These are phyloP conservation scores for Jimgerdemannia lactiflua DNA, from an alignment of 192 early-diverging fungal genomes.

Conservation along the genomic window DNA sequence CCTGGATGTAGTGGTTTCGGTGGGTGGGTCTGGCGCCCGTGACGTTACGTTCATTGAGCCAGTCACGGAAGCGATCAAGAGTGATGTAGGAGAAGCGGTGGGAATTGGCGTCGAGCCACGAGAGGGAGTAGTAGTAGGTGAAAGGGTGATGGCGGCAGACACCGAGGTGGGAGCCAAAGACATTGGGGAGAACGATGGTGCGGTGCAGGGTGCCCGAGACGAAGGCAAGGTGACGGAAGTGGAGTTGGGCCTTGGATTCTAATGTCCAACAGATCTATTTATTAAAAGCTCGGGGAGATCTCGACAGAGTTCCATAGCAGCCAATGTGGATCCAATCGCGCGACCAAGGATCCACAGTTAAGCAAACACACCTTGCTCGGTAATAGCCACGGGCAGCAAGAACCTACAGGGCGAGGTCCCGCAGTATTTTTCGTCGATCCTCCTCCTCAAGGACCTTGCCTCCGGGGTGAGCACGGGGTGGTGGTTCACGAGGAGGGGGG, in stretches of 20 bases:
- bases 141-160: slow-evolving; percentile 28
- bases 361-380: slow-evolving; percentile 30
- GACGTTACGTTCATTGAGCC: slow-evolving; percentile 18
- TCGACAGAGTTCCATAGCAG: too few relatives aligned
- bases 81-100: slow-evolving; percentile 29
- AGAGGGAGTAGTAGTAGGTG: slow-evolving; percentile 30
- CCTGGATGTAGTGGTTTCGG: slow-evolving; percentile 23
- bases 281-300: too few relatives aligned
- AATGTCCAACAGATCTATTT: not conserved
- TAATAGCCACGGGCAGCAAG: slow-evolving; percentile 30
- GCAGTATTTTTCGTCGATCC: slow-evolving; percentile 25
- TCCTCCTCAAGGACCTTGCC: not conserved
- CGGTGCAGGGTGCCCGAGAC: slow-evolving; percentile 25
- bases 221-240: slow-evolving; percentile 33
- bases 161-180: slow-evolving; percentile 30
- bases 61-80: slow-evolving; percentile 20
- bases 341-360: not conserved
- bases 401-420: slow-evolving; percentile 24
- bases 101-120: slow-evolving; percentile 27
- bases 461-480: not conserved
- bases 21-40: slow-evolving; percentile 11
- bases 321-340: not conserved
- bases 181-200: slow-evolving; percentile 42
- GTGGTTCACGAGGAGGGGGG: not conserved
- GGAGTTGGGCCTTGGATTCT: slow-evolving; percentile 45